These are phyloP conservation scores for Carex cristatella DNA, from an alignment of 176 grass and related monocot species.

Conservation along the genomic window DNA sequence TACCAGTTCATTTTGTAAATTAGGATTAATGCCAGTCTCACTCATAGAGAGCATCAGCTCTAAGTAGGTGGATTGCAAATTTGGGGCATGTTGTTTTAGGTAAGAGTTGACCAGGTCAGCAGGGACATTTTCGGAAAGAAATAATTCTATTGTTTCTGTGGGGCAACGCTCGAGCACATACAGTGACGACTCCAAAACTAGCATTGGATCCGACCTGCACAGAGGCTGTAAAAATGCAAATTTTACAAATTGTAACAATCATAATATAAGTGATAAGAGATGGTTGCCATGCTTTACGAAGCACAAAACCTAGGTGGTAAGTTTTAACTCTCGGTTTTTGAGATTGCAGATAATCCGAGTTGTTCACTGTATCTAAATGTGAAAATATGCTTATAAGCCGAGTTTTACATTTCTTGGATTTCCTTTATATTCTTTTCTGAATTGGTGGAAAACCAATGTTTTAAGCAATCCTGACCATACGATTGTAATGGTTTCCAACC, in stretches of 20 bases:
- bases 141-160: slow-evolving; percentile 90
- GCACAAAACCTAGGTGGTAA: neutral
- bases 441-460: neutral
- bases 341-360: neutral
- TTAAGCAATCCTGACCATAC: neutral
- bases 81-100: slow-evolving; percentile 90
- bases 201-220: slow-evolving; percentile 94
- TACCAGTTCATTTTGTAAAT: slow-evolving; percentile 99
- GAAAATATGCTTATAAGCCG: neutral
- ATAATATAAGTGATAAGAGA: neutral
- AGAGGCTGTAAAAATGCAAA: slow-evolving; percentile 67
- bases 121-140: slow-evolving; percentile 96
- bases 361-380: neutral
- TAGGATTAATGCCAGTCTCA: slow-evolving; percentile 82
- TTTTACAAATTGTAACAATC: neutral
- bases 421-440: neutral
- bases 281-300: neutral
- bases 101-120: slow-evolving; percentile 99
- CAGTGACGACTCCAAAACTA: slow-evolving; percentile 91
- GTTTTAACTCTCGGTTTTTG: neutral
- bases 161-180: slow-evolving; percentile 81
- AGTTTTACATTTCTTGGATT: neutral
- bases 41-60: slow-evolving; percentile 97
- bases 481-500: neutral
- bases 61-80: slow-evolving; percentile 95